Conservation (phyloP, 1,284 basidiomycete species). For the Gomphus bonarii region DNA sequence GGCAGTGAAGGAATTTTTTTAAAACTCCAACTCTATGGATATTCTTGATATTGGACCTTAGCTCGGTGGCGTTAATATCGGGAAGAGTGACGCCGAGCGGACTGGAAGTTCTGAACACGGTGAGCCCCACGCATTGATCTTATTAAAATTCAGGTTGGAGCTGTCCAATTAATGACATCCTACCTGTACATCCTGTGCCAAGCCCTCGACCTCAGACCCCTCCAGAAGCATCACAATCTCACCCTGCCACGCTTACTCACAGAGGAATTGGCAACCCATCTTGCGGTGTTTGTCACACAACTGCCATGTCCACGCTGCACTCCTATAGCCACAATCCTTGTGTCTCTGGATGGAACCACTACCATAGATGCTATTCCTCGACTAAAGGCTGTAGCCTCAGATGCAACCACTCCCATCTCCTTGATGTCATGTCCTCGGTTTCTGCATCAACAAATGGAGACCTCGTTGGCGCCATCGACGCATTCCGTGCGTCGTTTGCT, state of each 20-base stretch:
- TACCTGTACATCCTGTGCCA: slow-evolving; percentile 74
- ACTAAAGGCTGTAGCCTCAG: slow-evolving; percentile 55
- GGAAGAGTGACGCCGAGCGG: slow-evolving; percentile 69
- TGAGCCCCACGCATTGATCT: slow-evolving; percentile 7
- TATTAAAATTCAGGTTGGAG: background rate
- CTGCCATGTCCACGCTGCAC: slow-evolving; percentile 19
- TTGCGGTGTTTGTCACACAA: background rate
- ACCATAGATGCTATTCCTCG: slow-evolving; percentile 58
- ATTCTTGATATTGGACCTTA: slow-evolving; percentile 20
- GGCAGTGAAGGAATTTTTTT: slow-evolving; percentile 65
- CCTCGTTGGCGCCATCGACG: slow-evolving; percentile 16
- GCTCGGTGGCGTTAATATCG: slow-evolving; percentile 73
- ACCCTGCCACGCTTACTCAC: slow-evolving; percentile 38
- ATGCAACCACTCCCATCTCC: slow-evolving; percentile 46
- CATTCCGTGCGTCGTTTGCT: slow-evolving; percentile 20
- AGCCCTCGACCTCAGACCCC: slow-evolving; percentile 68
- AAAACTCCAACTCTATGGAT: background rate
- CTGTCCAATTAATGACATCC: slow-evolving; percentile 41
- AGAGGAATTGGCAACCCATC: slow-evolving; percentile 36
- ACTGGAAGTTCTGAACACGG: slow-evolving; percentile 63
- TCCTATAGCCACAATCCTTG: slow-evolving; percentile 26
- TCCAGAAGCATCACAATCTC: slow-evolving; percentile 53
- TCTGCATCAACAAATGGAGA: slow-evolving; percentile 22
- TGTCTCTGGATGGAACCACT: slow-evolving; percentile 52
- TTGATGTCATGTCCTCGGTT: slow-evolving; percentile 42